Percentiles rank a stretch among this genome's conserved stretches.
Conservation (phyloP, 2,329 filamentous ascomycete genomes). For the Colletotrichum kahawae region DNA sequence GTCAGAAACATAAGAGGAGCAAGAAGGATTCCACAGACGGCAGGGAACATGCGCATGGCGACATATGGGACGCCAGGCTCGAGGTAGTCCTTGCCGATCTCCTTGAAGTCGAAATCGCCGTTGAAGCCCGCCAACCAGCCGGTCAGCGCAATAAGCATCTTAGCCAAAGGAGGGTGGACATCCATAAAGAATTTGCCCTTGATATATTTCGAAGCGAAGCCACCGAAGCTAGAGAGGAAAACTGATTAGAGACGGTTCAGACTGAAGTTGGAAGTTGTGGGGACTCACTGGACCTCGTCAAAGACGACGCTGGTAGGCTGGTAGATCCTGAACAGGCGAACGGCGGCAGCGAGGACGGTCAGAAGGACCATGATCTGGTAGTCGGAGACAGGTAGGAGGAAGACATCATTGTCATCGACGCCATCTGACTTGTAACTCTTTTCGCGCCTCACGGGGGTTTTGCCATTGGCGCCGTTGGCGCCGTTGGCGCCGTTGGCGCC, state of each 20-base stretch:
- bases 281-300: slow-evolving; percentile 94
- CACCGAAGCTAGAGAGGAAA: slow-evolving; percentile 75
- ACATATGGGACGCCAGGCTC: slow-evolving; percentile 96
- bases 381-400: slow-evolving; percentile 82
- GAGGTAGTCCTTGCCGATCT: slow-evolving; percentile 98
- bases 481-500: neutral
- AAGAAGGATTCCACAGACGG: slow-evolving; percentile 84
- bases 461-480: slow-evolving; percentile 12
- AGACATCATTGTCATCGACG: slow-evolving; percentile 89
- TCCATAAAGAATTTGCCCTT: slow-evolving; percentile 99
- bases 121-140: slow-evolving; percentile 96
- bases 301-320: slow-evolving; percentile 97
- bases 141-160: slow-evolving; percentile 93
- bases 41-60: slow-evolving; percentile 93
- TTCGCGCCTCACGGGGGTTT: slow-evolving; percentile 31
- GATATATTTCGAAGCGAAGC: slow-evolving; percentile 98
- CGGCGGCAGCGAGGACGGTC: slow-evolving; percentile 76
- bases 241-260: neutral
- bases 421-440: slow-evolving; percentile 77
- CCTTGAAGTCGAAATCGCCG: slow-evolving; percentile 97
- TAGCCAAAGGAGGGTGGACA: slow-evolving; percentile 96
- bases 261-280: neutral
- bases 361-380: slow-evolving; percentile 78
- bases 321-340: slow-evolving; percentile 94
- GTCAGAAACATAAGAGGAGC: slow-evolving; percentile 95